These are phyloP conservation scores for Psilocybe mexicana DNA, from an alignment of 1,284 basidiomycete species.

Conservation along the genomic window DNA sequence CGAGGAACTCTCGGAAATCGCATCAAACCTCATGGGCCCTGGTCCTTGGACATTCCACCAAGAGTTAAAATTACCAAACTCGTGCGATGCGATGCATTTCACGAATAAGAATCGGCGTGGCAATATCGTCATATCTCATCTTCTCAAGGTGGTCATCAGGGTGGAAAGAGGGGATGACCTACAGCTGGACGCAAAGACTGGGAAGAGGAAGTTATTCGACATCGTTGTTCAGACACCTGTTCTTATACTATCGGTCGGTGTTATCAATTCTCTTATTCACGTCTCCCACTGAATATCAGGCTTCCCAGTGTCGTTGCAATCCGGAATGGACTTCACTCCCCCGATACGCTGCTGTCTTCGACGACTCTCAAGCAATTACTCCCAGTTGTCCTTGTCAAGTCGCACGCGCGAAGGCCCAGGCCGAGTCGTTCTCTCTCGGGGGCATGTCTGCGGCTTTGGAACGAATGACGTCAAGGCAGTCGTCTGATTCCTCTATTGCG, in stretches of 20 bases:
- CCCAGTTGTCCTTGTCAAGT: conserved; percentile 47
- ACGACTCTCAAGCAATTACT: conserved; percentile 33
- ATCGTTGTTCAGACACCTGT: conserved; percentile 88
- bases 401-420: conserved; percentile 10
- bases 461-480: conserved; percentile 32
- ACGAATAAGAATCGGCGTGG: conserved; percentile 84
- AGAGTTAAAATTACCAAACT: conserved; percentile 56
- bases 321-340: conserved; percentile 78
- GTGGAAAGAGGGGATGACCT: conserved; percentile 80
- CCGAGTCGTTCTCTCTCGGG: conserved; percentile 3
- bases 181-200: conserved; percentile 63
- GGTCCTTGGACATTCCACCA: conserved; percentile 73
- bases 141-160: conserved; percentile 82
- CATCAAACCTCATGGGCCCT: conserved; percentile 68
- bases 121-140: conserved; percentile 80
- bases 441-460: conserved; percentile 25
- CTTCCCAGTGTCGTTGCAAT: conserved; percentile 68
- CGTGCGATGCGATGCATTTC: conserved; percentile 65
- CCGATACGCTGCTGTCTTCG: conserved; percentile 54
- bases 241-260: conserved; percentile 75
- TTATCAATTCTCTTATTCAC: conserved; percentile 4
- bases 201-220: conserved; percentile 83
- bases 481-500: conserved; percentile 37
- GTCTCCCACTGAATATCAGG: neutral
- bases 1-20: conserved; percentile 52